Evolutionary conservation across 2,329 filamentous ascomycete species (phyloP), one percentile per base, ranked within the genome.

Genomic region (Neoascochyta sp.): DNA sequence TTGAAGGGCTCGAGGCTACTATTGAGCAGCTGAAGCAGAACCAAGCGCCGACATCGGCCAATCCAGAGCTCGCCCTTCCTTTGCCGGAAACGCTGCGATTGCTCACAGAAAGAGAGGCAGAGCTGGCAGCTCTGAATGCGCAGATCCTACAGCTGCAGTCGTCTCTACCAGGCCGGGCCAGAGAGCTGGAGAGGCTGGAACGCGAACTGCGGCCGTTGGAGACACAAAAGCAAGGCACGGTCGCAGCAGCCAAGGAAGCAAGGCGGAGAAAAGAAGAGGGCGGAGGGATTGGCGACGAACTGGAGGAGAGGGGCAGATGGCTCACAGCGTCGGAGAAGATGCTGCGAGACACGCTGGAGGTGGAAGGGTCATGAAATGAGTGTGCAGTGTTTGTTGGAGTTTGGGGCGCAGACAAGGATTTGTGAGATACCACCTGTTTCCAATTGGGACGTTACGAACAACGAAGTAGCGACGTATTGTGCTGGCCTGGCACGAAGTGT

Each of bases 221-320:
- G 60, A 72, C 68, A 24, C 81, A 81, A 60, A 76, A 78, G 47
- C 72, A 78, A 39, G 80, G 75, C 27, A 81, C 76, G 40, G 75
- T 75, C 17, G 69, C 76, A 14, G 80, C 82, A 10, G 83, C 83
- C n/a, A 75, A 71, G 45, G 84, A 89, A 50, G 83, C 83, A 9
- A 75, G 73, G 58, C 70, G 78, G 51, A 73, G 81, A 48, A 82
- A 80, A 57, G 82, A 86, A 50, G 59, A 72, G 56, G 54, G 78
- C 7, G 65, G 80, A 6, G 81, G 80, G 5, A 75, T 79, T 22
- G 76, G 77, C 10, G 83, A 87, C 48, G 83, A 89, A 50, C 60
- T 88, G 17, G 85, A 89, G 57, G 81, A 85, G 60, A 74, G 79
- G 47, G 85, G 81, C 5, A 70, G 83, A 44, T 90, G 85, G 85